Conservation (phyloP, 148 eudicot genomes). For the Rhododendron mucronatum region DNA sequence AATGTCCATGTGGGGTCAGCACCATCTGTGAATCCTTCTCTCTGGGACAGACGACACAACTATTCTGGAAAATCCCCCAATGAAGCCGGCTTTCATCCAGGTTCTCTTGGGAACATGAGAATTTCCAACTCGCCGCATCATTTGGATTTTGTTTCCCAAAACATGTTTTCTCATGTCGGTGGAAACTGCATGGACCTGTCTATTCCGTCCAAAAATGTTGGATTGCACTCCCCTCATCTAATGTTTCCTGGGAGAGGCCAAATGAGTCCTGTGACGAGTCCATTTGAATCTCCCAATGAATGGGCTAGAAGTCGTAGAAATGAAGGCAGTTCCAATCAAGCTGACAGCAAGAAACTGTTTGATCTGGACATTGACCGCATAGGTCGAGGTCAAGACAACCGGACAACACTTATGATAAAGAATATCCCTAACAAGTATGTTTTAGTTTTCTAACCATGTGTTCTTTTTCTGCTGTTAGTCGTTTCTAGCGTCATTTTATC, state of each 20-base stretch:
- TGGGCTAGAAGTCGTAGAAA: slow-evolving; percentile 55
- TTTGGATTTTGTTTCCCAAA: slow-evolving; percentile 49
- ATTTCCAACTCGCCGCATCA: slow-evolving; percentile 58
- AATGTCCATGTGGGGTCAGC: slow-evolving; percentile 72
- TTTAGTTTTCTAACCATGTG: slow-evolving; percentile 6
- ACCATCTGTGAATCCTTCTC: slow-evolving; percentile 61
- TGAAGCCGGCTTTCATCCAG: slow-evolving; percentile 51
- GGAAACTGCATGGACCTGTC: slow-evolving; percentile 62
- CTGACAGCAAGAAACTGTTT: slow-evolving; percentile 74
- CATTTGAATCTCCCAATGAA: slow-evolving; percentile 65
- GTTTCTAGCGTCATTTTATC: neutral
- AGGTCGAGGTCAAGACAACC: slow-evolving; percentile 63
- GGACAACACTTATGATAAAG: slow-evolving; percentile 91
- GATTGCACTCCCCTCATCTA: slow-evolving; percentile 49
- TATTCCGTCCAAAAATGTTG: slow-evolving; percentile 53
- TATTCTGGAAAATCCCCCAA: slow-evolving; percentile 56
- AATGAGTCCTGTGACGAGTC: slow-evolving; percentile 44
- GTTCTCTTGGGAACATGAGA: slow-evolving; percentile 58
- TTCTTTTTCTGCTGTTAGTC: neutral
- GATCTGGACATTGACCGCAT: slow-evolving; percentile 84
- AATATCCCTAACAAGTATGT: slow-evolving; percentile 96
- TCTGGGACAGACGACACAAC: slow-evolving; percentile 64
- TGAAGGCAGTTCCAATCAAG: slow-evolving; percentile 47
- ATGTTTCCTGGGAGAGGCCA: slow-evolving; percentile 61
- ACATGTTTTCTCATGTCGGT: slow-evolving; percentile 45